These are phyloP conservation scores for Xylaria polymorpha DNA, from an alignment of 2,329 filamentous ascomycete species.

Conservation along the genomic window DNA sequence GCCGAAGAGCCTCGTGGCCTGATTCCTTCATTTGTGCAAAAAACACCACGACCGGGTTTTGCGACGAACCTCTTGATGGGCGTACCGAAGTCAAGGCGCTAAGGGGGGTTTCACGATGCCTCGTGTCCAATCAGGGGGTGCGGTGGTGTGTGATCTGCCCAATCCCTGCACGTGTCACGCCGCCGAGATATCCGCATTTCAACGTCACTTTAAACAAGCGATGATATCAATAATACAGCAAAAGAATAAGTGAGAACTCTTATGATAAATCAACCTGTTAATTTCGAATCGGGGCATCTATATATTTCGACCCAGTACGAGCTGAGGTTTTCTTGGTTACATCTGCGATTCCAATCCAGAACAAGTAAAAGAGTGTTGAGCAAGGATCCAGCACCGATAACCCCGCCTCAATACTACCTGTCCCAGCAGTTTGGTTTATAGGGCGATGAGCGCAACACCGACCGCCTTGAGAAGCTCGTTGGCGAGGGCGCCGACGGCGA, in stretches of 20 bases:
- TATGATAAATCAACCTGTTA: not conserved
- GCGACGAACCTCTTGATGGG: conserved; percentile 11
- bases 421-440: not conserved
- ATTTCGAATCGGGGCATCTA: conserved; percentile 10
- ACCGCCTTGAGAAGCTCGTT: conserved; percentile 46
- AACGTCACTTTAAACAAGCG: conserved; percentile 17
- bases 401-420: not conserved
- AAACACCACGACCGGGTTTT: conserved; percentile 13
- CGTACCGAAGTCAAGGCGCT: not conserved
- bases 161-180: conserved; percentile 37
- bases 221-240: not conserved
- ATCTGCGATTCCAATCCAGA: conserved; percentile 11
- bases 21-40: conserved; percentile 16
- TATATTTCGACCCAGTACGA: conserved; percentile 15
- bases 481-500: conserved; percentile 42
- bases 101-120: conserved; percentile 43
- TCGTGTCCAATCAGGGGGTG: conserved; percentile 37
- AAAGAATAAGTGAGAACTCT: not conserved
- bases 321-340: conserved; percentile 16
- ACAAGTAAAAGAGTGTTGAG: conserved; percentile 13
- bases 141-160: conserved; percentile 40
- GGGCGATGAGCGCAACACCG: conserved; percentile 43
- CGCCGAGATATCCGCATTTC: conserved; percentile 17
- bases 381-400: conserved; percentile 3
- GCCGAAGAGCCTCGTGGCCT: conserved; percentile 14